Base-by-base conservation (phyloP, 2,329 filamentous ascomycete genomes). In the Paecilomyces sp. region DNA sequence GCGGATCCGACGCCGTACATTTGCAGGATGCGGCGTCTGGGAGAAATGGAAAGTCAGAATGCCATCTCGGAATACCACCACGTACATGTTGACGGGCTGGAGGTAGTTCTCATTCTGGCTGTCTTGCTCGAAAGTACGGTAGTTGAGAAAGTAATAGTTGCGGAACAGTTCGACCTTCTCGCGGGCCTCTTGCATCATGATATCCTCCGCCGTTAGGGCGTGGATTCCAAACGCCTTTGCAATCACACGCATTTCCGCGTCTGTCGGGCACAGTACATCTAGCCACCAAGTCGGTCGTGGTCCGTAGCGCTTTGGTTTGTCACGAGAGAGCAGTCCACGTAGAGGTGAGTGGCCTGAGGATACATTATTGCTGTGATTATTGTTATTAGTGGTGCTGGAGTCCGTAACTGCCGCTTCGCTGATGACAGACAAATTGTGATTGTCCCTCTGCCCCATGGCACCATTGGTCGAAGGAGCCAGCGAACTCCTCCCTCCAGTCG, bases 101-200 rank as follows among this genome's bases (percentile, higher is more conserved):
- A 99, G 83, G 72, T 95, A 96, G 70, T 95, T 88, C 60, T 94
- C 90, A 71, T 88, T 96, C 66, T 88, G 88, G 62, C 87, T 86
- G 70, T 99, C 94, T 73, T 97, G 94, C 72, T 99, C 94, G 70
- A 99, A 99, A 0, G 92, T 95, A 15, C 94, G 89, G 74, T 99
- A 99, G 74, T 96, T 97, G 77, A 99, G 91, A 69, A 99, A 97
- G 75, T 99, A 99, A 78, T 99, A 99, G 72, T 96, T 90, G 34
- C 91, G 88, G 80, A 99, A 99, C 0, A 99, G 82, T 74, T 99
- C 94, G 0, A 99, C 94, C 77, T 99, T 99, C 71, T 99, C 94
- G 24, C 94, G 92, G 50, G 92, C 90, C 78, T 99, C 94, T 73
- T 97, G 91, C 80, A 97, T 88, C 83, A 97, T 88, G 68, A 99